Evolutionary conservation across 768 basidiomycete species (phyloP), one percentile per base, ranked within the genome.

Genomic region (Tephrocybe sp.): DNA sequence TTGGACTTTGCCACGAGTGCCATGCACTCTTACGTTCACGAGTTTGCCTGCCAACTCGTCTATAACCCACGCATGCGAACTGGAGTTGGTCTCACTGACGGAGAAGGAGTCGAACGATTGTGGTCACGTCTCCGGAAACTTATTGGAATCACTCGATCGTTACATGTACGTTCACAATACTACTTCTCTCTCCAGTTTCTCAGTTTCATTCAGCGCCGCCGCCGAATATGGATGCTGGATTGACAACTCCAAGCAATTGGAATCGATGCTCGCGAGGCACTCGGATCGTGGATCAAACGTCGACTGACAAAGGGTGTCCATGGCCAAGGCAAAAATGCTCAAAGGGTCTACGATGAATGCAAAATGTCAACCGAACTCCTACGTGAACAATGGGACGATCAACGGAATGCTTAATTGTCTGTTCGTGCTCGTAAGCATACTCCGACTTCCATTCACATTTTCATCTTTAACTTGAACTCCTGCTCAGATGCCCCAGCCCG

Each of bases 121-220:
- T 75, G 73, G 72, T 70, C 67, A 0, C 31, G 29, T 0, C 25
- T 72, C 7, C 46, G 64, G 16, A 65, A 63, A 18, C 43, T 76
- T 0, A 75, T 77, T 30, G 56, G 62, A 0, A 59, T 71, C n/a
- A 56, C 66, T 1, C 46, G 68, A 1, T 53, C 56, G 0, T 71
- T 64, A 0, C 64, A 54, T 8, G 73, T 76, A 55, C 34, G 67
- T 60, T 59, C 12, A 12, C 6, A 30, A 5, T 29, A 10, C 15
- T 34, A 15, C 15, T 34, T 6, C 8, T 9, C 4, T n/a, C 15
- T 15, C 4, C 33, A 4, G 4, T 9, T 4, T 4, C 15, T 4
- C 9, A n/a, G n/a, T n/a, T n/a, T n/a, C 11, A 4, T 34, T 4
- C 33, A 34, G 27, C 27, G 11, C 11, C 33, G 15, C 15, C 4